phyloP scores from a whole-genome alignment of 2,329 filamentous ascomycete species.

The Thelonectria olida region DNA sequence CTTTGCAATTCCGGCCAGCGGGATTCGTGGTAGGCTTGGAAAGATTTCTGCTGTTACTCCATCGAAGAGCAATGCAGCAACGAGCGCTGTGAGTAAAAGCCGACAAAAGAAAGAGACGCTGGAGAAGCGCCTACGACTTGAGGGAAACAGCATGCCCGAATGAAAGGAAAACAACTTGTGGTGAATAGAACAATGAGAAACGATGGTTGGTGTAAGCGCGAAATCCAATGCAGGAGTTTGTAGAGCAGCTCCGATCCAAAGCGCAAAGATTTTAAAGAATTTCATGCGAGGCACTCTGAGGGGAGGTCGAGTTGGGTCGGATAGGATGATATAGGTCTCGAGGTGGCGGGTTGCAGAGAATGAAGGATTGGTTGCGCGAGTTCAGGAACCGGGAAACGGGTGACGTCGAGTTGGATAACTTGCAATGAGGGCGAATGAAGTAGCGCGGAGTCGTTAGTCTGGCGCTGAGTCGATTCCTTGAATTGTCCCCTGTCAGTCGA shows the following conservation, averaged over 20 bases:
- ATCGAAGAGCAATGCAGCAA: conserved; percentile 32
- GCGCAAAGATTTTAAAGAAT: not conserved
- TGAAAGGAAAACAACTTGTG: not conserved
- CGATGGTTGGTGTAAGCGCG: not conserved
- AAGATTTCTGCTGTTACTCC: conserved; percentile 23
- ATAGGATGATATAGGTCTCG: not conserved
- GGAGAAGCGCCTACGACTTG: conserved; percentile 18
- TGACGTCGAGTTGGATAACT: conserved; percentile 2
- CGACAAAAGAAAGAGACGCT: conserved; percentile 33
- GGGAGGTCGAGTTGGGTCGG: not conserved
- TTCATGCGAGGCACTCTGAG: not conserved
- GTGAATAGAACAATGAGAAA: not conserved
- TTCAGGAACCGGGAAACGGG: not conserved
- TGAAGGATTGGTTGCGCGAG: not conserved
- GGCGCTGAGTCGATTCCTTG: conserved; percentile 12
- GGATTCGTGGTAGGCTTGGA: conserved; percentile 28
- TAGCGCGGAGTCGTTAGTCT: not conserved
- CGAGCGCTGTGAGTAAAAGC: conserved; percentile 32
- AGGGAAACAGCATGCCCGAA: conserved; percentile 28
- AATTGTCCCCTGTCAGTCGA: conserved; percentile 13
- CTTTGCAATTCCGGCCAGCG: conserved; percentile 41
- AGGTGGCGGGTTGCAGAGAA: not conserved
- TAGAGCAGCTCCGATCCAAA: conserved; percentile 8
- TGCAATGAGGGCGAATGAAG: not conserved
- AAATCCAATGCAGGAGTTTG: not conserved